phyloP scores from a whole-genome alignment of 768 basidiomycete species.

The Mycena leptocephala region DNA sequence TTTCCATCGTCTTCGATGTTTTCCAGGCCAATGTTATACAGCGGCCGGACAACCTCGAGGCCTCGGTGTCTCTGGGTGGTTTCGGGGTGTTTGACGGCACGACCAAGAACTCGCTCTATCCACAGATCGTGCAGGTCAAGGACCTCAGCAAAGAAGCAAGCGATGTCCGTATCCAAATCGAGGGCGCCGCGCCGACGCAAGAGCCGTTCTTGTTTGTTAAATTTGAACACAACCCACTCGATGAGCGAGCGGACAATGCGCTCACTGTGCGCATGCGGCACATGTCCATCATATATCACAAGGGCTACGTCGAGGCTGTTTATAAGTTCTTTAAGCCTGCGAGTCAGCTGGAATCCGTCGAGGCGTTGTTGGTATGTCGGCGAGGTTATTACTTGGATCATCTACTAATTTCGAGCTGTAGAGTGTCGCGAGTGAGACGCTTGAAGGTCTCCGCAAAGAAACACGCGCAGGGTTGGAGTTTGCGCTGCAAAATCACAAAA shows the following conservation, averaged over 20 bases:
- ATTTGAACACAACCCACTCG: constrained; percentile 93
- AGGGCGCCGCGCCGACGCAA: constrained; percentile 43
- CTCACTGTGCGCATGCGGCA: constrained; percentile 93
- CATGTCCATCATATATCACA: constrained; percentile 97
- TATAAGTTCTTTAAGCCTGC: constrained; percentile 94
- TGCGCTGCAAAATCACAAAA: constrained; percentile 95
- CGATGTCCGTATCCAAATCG: constrained; percentile 24
- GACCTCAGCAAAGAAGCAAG: constrained; percentile 38
- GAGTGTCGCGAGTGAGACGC: constrained; percentile 93
- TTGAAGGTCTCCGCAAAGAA: constrained; percentile 94
- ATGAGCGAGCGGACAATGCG: constrained; percentile 92
- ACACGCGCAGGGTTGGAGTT: constrained; percentile 95
- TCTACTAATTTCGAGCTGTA: constrained; percentile 45
- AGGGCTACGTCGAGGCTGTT: constrained; percentile 93
- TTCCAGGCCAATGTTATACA: constrained; percentile 91
- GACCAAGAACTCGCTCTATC: constrained; percentile 82
- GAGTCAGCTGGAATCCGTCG: constrained; percentile 95
- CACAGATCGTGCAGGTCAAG: constrained; percentile 89
- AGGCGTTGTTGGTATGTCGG: constrained; percentile 84
- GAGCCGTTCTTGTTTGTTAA: constrained; percentile 91
- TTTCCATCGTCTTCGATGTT: constrained; percentile 89
- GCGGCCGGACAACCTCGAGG: constrained; percentile 90
- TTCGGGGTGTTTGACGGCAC: constrained; percentile 96
- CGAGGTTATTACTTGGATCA: background rate
- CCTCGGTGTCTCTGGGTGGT: constrained; percentile 86